These are phyloP conservation scores for Phoma herbarum DNA, from an alignment of 2,329 filamentous ascomycete genomes.

Conservation along the genomic window DNA sequence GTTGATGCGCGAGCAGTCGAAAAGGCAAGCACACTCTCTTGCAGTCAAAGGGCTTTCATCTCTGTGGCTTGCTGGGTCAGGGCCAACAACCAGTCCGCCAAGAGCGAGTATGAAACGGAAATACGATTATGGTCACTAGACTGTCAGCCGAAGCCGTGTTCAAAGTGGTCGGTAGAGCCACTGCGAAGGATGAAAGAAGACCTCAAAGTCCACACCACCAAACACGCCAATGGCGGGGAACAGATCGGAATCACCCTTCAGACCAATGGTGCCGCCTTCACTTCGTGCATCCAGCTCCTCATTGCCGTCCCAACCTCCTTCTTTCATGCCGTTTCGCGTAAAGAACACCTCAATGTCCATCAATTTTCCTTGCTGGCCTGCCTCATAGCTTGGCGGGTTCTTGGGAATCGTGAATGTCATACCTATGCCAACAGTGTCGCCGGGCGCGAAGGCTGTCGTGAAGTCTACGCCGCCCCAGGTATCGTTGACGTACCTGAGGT, in stretches of 20 bases:
- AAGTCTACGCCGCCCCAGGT: constrained; percentile 76
- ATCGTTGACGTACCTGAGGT: constrained; percentile 71
- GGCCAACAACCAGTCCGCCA: too few relatives aligned
- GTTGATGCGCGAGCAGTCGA: too few relatives aligned
- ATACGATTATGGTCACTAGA: too few relatives aligned
- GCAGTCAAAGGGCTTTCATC: too few relatives aligned
- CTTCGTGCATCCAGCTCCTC: constrained; percentile 76
- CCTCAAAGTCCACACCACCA: constrained; percentile 73
- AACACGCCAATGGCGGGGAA: constrained; percentile 76
- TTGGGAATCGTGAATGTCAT: constrained; percentile 65
- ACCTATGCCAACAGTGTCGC: constrained; percentile 75
- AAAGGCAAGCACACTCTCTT: too few relatives aligned
- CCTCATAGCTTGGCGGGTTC: constrained; percentile 48
- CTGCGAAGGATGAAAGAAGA: constrained; percentile 66
- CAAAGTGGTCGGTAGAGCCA: constrained; percentile 62
- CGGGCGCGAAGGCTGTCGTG: constrained; percentile 67
- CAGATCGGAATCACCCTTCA: constrained; percentile 76
- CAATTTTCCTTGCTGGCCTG: constrained; percentile 31
- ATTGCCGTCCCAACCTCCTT: constrained; percentile 74
- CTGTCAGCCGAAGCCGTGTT: background rate
- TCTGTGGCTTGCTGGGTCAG: too few relatives aligned
- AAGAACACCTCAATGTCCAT: constrained; percentile 72
- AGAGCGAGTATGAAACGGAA: too few relatives aligned
- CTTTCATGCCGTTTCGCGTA: constrained; percentile 69
- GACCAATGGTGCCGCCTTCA: constrained; percentile 67